Base-by-base conservation (phyloP, 345 rosid genomes). In the Acer yangbiense region DNA sequence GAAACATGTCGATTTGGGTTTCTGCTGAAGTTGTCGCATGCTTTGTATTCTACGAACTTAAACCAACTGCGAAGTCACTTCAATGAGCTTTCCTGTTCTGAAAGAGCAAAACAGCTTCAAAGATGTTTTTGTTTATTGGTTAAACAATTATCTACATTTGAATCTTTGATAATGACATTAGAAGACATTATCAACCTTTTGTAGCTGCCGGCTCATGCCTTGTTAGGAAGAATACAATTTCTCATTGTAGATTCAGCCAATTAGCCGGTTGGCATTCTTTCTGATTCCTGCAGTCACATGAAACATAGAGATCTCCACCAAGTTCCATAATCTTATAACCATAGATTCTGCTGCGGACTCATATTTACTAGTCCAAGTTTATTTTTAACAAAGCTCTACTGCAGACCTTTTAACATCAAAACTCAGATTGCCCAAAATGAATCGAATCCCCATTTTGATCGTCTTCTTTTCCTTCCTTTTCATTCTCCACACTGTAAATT, bases 231-330 rank as follows among this genome's bases (percentile, higher is more conserved):
- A 68, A 20, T 66, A 61, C 80, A 84, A 80, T 72, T 69, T 70
- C 44, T 65, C 80, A 76, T 85, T 52, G 87, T 80, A 72, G 69
- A 78, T 68, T 85, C 86, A 76, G 88, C 77, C 83, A 43, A 65
- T 57, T 48, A 61, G 86, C 76, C 80, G 43, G 44, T 55, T 73
- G 60, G 48, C 57, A 0, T 9, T 29, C 54, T 18, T 17, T 50
- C 62, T 27, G 32, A 78, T 77, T 78, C 77, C 75, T 68, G 62
- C 57, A 50, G 17, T 63, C 78, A 66, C 35, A 41, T 63, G 12
- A 81, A 43, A 12, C 87, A 81, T 88, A 32, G 87, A 68, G 65
- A 81, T 79, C 67, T 66, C 76, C 87, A 69, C 83, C 81, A 50
- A 18, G 8, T 63, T 70, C 68, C 58, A 27, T 62, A 75, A 55